phyloP scores from a whole-genome alignment of 768 basidiomycete genomes.

The Termitomyces sp. region DNA sequence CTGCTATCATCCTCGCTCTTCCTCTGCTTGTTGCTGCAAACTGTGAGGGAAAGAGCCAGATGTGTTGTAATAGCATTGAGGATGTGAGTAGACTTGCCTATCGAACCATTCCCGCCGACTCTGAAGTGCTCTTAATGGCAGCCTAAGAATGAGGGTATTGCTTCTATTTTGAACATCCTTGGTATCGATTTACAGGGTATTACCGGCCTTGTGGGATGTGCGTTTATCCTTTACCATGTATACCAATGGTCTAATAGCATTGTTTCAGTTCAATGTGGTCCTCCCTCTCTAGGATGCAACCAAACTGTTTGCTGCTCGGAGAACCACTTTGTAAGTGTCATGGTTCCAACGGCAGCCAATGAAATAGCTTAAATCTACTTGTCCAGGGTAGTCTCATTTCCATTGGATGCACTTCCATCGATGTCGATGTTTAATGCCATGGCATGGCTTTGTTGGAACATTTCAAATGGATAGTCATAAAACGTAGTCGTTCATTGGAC shows the following conservation, averaged over 20 bases:
- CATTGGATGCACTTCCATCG: neutral
- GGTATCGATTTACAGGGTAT: neutral
- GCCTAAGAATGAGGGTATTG: neutral
- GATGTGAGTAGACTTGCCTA: neutral
- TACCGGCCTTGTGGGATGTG: neutral
- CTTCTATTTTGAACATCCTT: neutral
- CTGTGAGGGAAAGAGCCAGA: neutral
- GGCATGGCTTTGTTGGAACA: neutral
- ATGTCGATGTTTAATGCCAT: neutral
- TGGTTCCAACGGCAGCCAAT: neutral
- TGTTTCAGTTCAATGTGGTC: neutral
- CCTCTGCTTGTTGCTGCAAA: neutral
- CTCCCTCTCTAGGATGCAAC: neutral
- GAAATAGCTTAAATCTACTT: neutral
- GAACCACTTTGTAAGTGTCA: neutral
- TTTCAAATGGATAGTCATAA: neutral
- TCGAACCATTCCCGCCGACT: neutral
- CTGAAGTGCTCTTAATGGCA: neutral
- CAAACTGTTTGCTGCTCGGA: neutral
- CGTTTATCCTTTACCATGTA: neutral
- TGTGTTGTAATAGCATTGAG: neutral
- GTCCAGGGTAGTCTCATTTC: neutral
- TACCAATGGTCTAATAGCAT: neutral
- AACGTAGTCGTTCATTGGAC: neutral
- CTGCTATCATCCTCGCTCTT: conserved; percentile 1